Evolutionary conservation across 1,284 basidiomycete genomes (phyloP).

Genomic region (Leccinum fuscescens): DNA sequence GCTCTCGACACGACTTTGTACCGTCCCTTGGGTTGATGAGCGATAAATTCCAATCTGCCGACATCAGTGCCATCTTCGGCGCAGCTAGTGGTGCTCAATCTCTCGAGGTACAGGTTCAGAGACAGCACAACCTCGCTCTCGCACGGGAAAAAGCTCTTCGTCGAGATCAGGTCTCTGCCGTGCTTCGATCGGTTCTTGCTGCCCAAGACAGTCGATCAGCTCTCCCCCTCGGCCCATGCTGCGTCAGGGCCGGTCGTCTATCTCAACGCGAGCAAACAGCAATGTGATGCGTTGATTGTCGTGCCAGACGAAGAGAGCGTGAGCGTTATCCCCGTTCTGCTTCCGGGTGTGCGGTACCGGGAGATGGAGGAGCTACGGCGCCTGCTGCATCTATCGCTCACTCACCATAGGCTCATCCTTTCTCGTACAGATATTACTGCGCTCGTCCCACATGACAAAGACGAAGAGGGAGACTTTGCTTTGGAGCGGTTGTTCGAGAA

Average conservation of each 20-base stretch:
- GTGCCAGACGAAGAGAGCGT: background rate
- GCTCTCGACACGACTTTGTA: background rate
- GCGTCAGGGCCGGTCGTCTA: background rate
- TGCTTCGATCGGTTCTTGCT: background rate
- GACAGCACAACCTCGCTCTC: background rate
- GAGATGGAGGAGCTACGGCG: background rate
- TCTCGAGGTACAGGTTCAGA: background rate
- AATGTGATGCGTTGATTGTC: background rate
- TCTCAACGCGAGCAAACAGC: background rate
- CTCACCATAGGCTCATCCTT: background rate
- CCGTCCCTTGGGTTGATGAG: background rate
- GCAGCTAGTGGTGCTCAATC: background rate
- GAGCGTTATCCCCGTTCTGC: background rate
- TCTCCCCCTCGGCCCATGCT: background rate
- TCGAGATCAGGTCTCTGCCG: background rate
- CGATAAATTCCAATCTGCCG: background rate
- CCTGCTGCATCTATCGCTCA: background rate
- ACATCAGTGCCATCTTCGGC: background rate
- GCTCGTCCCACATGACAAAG: background rate
- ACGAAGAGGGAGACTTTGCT: background rate
- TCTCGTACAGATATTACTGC: background rate
- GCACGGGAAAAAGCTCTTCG: background rate
- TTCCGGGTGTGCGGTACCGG: background rate
- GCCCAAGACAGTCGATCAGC: background rate
- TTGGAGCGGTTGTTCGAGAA: background rate